Base-by-base conservation (phyloP, 2,329 filamentous ascomycete species). In the Diaporthe caulivora region DNA sequence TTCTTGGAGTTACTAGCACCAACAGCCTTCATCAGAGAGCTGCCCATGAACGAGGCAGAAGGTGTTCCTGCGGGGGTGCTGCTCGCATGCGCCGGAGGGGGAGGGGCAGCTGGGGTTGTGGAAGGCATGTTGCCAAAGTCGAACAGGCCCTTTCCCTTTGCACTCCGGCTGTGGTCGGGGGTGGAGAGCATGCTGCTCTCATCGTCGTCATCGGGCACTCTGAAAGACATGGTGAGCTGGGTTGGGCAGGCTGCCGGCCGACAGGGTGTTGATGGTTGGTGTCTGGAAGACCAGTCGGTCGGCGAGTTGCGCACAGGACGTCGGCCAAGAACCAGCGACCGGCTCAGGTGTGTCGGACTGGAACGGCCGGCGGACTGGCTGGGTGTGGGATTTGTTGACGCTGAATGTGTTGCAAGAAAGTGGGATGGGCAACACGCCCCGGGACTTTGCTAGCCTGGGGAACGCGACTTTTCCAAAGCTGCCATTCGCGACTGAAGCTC, bases 1-100 rank as follows among this genome's bases (percentile, higher is more conserved):
- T 73, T 70, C 53, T 73, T 69, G 71, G 67, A 57, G 53, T 55
- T 51, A 49, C 55, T 70, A 74, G 55, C 81, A 70, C 70, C 70
- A 55, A 62, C 73, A 64, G 70, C 84, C 62, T 84, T 84, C 81
- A 87, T 82, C 70, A 89, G 84, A 49, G 88, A 90, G 80, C 88
- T 89, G 72, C 88, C 86, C 49, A 90, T 80, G 77, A 85, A 90
- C 17, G 87, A 87, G 40, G 85, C 87, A 29, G 89, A 88, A 0
- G 89, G 89, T 21, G 88, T 88, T 72, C 89, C 89, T 21, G 85
- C 84, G 1, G 89, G 88, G 1, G 88, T 90, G 80, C 90, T 90
- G 55, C 87, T 89, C 6, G 85, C 85, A 11, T 85, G 84, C 10
- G 87, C 87, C 37, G 88, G 88, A 0, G 86, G 86, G 13, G 88